Evolutionary conservation across 2,329 filamentous ascomycete species (phyloP), one percentile per base, ranked within the genome.

Genomic region (Hyphodiscus sp.): DNA sequence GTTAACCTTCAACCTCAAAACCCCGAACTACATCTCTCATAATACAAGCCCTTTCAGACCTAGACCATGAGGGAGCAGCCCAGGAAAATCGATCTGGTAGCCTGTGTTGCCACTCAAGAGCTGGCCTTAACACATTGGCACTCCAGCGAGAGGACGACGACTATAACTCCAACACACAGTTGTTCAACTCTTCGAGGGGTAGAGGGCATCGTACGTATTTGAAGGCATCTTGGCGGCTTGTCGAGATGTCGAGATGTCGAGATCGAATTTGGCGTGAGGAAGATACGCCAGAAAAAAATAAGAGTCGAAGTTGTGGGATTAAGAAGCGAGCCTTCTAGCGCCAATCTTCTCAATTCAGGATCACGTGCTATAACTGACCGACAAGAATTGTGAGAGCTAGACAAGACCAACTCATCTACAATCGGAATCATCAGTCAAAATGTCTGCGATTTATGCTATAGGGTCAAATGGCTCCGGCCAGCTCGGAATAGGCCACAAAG

Each of bases 41-140:
- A 68, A 69, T 66, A 66, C 76, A 79, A 73, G 70, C 71, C 70
- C 72, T 69, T 61, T 68, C 75, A 68, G 71, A 72, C 68, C 76
- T 68, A 61, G 68, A 67, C 63, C 71, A 70, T 69, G 74, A 85
- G 81, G 81, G 81, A 80, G 79, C 74, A 69, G 74, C 68, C 65
- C 71, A 71, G 79, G 87, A 89, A 75, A 73, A 87, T 91, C 86
- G 87, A 91, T 86, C 87, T 90, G 85, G 83, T 78, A 76, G 76
- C 67, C 63, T 52, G 65, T 65, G 71, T 72, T 73, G 72, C 71
- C 80, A 62, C 62, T 64, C 62, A 58, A 48, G 54, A 64, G 62
- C 63, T 60, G 55, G 61, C 58, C 53, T 52, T 61, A 56, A 65
- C 56, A 58, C 54, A 49, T 52, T 61, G 60, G 58, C 45, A 56